These are phyloP conservation scores for Chionographis japonica DNA, from an alignment of 106 monocot genomes.

Conservation along the genomic window DNA sequence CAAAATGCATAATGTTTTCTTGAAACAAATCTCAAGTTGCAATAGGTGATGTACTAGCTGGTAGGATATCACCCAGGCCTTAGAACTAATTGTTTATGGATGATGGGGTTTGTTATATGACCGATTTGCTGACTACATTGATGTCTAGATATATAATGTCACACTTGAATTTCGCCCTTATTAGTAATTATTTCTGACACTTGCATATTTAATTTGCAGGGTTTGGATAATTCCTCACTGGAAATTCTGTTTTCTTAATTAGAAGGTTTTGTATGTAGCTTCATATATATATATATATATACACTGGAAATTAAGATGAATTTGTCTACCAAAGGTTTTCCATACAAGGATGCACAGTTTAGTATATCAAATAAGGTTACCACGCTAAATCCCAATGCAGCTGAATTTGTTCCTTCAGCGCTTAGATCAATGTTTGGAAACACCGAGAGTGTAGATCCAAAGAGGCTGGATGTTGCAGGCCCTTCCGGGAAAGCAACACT, in stretches of 20 bases:
- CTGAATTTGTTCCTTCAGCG: constrained; percentile 46
- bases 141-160: neutral
- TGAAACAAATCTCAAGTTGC: no score
- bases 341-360: constrained; percentile 17
- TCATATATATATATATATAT: neutral
- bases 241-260: neutral
- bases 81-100: no score
- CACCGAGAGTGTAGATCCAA: neutral
- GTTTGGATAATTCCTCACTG: constrained; percentile 13
- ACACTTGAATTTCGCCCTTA: neutral
- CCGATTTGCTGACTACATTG: neutral
- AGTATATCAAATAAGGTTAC: constrained; percentile 20
- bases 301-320: constrained; percentile 18
- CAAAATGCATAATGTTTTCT: no score
- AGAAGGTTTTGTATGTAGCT: constrained; percentile 1
- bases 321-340: constrained; percentile 14
- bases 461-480: constrained; percentile 8
- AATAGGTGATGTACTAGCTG: no score
- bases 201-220: constrained; percentile 16
- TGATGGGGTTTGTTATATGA: neutral
- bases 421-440: constrained; percentile 13
- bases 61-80: no score
- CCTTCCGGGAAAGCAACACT: constrained; percentile 23
- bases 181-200: neutral
- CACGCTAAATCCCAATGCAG: constrained; percentile 45